These are phyloP conservation scores for Periconia sp. DNA, from an alignment of 2,329 filamentous ascomycete genomes.

Conservation along the genomic window DNA sequence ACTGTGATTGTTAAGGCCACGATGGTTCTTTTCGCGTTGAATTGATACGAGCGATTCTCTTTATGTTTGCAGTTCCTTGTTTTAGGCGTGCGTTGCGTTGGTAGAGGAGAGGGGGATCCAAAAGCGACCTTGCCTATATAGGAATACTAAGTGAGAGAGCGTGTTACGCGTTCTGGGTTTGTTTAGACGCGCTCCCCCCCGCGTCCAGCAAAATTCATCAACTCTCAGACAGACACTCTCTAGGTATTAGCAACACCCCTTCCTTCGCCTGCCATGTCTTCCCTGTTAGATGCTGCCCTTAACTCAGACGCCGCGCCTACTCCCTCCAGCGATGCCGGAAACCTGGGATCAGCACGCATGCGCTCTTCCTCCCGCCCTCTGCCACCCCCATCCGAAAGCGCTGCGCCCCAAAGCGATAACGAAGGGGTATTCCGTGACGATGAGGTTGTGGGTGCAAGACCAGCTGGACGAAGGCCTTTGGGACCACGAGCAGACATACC, in stretches of 20 bases:
- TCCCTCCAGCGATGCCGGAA: constrained; percentile 38
- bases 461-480: constrained; percentile 39
- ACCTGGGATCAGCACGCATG: constrained; percentile 42
- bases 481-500: constrained; percentile 62
- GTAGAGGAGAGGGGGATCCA: neutral
- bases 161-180: constrained; percentile 5
- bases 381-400: constrained; percentile 55
- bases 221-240: neutral
- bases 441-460: constrained; percentile 59
- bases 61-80: no score
- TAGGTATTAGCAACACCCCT: constrained; percentile 4
- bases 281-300: constrained; percentile 53
- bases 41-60: no score
- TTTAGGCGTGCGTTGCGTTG: neutral
- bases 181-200: constrained; percentile 5
- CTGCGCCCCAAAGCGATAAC: constrained; percentile 56
- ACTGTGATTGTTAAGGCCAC: no score
- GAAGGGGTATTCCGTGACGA: constrained; percentile 61
- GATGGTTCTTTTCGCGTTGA: no score
- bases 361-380: constrained; percentile 57
- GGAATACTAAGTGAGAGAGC: neutral
- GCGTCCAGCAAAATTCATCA: constrained; percentile 15
- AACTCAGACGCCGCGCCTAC: constrained; percentile 49
- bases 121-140: neutral
- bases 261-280: constrained; percentile 49